These are phyloP conservation scores for Hondaea fermentalgiana DNA, from an alignment of 108 stramenopile species.

Conservation along the genomic window DNA sequence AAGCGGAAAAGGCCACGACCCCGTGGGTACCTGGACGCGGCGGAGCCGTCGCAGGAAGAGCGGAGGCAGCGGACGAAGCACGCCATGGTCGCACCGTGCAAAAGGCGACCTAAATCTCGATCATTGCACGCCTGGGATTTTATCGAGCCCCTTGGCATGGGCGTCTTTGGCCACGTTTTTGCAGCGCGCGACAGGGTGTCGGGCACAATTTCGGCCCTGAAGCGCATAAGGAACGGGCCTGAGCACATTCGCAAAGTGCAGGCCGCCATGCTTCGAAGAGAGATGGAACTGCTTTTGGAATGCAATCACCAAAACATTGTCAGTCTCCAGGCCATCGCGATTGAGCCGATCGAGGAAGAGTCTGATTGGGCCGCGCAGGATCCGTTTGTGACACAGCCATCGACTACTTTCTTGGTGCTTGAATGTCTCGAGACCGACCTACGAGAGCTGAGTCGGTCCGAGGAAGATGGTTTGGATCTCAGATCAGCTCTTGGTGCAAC, in stretches of 20 bases:
- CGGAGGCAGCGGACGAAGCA: too few species aligned
- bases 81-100: too few species aligned
- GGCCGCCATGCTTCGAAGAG: not conserved
- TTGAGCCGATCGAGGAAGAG: not conserved
- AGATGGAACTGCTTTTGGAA: not conserved
- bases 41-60: too few species aligned
- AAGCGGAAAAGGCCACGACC: too few species aligned
- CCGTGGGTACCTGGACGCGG: too few species aligned
- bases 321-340: not conserved
- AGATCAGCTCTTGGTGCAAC: not conserved
- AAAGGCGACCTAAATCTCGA: not conserved
- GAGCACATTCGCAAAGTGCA: not conserved
- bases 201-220: not conserved
- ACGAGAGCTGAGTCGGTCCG: not conserved
- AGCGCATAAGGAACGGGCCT: not conserved
- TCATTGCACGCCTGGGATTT: not conserved
- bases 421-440: not conserved
- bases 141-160: not conserved
- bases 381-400: not conserved
- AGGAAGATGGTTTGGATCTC: not conserved
- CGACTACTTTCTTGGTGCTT: not conserved
- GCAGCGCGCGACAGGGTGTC: not conserved
- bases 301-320: not conserved
- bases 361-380: not conserved
- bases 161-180: not conserved